A percentile compares a stretch with the other conserved stretches of the same genome.
Conservation (phyloP, 768 basidiomycete species). For the Phylloporus arenicola region DNA sequence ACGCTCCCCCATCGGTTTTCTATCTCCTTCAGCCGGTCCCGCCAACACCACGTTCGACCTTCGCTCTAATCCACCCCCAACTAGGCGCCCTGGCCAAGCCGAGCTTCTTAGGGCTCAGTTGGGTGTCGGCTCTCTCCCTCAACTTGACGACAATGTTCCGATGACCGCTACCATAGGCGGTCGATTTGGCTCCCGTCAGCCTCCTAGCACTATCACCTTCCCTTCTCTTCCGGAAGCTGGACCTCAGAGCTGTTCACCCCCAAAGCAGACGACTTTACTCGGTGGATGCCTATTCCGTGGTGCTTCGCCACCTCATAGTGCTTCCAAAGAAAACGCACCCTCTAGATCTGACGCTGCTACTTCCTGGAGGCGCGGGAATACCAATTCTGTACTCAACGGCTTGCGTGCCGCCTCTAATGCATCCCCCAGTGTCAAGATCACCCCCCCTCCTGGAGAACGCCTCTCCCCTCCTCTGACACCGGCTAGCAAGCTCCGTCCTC, state of each 20-base stretch:
- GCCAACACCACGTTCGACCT: slow-evolving; percentile 59
- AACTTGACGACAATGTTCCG: slow-evolving; percentile 56
- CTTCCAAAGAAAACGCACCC: slow-evolving; percentile 33
- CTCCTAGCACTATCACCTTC: slow-evolving; percentile 36
- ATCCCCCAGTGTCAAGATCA: slow-evolving; percentile 65
- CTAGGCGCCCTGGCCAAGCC: slow-evolving; percentile 64
- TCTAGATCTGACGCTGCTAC: slow-evolving; percentile 78
- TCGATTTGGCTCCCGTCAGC: slow-evolving; percentile 60
- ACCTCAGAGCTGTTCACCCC: slow-evolving; percentile 38
- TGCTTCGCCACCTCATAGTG: slow-evolving; percentile 39
- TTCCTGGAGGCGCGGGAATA: slow-evolving; percentile 73
- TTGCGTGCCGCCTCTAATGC: slow-evolving; percentile 49
- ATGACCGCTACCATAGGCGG: slow-evolving; percentile 80
- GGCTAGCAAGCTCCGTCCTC: slow-evolving; percentile 47
- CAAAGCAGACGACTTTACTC: slow-evolving; percentile 61
- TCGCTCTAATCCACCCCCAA: slow-evolving; percentile 50
- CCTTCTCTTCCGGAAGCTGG: slow-evolving; percentile 40
- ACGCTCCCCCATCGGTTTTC: slow-evolving; percentile 22
- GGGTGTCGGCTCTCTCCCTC: slow-evolving; percentile 31
- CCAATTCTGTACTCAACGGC: slow-evolving; percentile 65
- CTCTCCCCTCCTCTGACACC: slow-evolving; percentile 41
- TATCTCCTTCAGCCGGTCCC: slow-evolving; percentile 74
- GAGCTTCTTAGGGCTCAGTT: slow-evolving; percentile 62
- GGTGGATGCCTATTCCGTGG: slow-evolving; percentile 72
- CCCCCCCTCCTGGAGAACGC: slow-evolving; percentile 63